Evolutionary conservation across 768 basidiomycete genomes (phyloP).

Genomic region (Boletus tomentosulus): DNA sequence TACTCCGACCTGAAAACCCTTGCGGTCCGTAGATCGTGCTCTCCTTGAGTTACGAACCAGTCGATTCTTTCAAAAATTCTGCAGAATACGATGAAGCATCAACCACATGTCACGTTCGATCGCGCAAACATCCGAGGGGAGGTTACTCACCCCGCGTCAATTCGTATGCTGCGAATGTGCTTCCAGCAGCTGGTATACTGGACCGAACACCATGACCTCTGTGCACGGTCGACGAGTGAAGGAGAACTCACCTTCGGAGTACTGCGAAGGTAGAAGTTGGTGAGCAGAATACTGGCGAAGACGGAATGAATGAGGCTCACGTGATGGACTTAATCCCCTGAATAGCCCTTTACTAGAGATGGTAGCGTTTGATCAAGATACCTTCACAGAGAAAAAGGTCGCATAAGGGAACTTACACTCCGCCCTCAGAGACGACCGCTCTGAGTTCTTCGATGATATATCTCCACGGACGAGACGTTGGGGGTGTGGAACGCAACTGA

Average conservation of each 20-base stretch:
- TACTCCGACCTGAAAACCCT: not conserved
- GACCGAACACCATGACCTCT: not conserved
- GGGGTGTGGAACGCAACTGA: slow-evolving; percentile 74
- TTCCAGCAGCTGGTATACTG: slow-evolving; percentile 88
- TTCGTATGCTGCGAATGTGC: slow-evolving; percentile 89
- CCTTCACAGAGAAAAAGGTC: not conserved
- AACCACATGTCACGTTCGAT: not conserved
- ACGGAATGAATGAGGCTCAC: slow-evolving; percentile 38
- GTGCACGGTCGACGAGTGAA: not conserved
- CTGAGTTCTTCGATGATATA: slow-evolving; percentile 76
- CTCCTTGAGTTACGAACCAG: slow-evolving; percentile 14
- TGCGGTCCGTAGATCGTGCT: not conserved
- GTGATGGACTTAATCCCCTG: slow-evolving; percentile 70
- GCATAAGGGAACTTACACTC: slow-evolving; percentile 48
- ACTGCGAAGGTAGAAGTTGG: slow-evolving; percentile 35
- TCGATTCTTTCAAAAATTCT: slow-evolving; percentile 27
- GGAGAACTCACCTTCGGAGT: slow-evolving; percentile 48
- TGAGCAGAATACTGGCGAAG: not conserved
- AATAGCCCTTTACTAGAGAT: slow-evolving; percentile 52
- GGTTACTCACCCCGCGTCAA: slow-evolving; percentile 58
- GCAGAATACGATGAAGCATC: not conserved
- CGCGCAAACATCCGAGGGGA: not conserved
- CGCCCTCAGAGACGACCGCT: slow-evolving; percentile 64
- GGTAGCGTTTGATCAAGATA: not conserved
- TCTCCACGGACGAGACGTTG: slow-evolving; percentile 63